A percentile compares a stretch with the other conserved stretches of the same genome.
Evolutionary conservation across 2,329 filamentous ascomycete species (phyloP).

Genomic region (Escovopsis sp.): DNA sequence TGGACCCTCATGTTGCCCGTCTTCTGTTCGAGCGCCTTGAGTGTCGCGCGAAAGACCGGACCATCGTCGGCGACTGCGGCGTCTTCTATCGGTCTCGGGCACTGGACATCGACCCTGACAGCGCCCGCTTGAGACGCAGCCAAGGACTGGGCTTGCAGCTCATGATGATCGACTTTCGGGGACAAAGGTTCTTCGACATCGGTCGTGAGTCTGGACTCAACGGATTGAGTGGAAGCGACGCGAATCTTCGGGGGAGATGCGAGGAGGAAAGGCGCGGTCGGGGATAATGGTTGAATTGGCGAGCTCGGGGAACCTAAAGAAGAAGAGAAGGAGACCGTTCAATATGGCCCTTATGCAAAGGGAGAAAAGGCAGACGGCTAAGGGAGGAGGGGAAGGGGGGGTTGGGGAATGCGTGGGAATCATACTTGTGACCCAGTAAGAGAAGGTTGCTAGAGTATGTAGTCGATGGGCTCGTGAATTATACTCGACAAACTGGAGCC

Average conservation of each 20-base stretch:
- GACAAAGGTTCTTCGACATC: constrained; percentile 44
- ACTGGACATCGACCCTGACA: constrained; percentile 77
- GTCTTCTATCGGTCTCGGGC: constrained; percentile 73
- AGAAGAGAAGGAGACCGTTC: not conserved
- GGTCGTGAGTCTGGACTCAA: constrained; percentile 67
- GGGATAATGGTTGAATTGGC: constrained; percentile 45
- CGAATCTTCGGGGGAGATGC: constrained; percentile 60
- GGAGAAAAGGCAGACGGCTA: constrained; percentile 1
- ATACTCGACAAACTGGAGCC: constrained; percentile 74
- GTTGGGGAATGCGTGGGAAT: too few species aligned
- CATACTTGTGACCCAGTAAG: constrained; percentile 83
- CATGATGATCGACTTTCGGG: constrained; percentile 26
- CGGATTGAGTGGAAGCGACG: constrained; percentile 73
- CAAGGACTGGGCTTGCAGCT: constrained; percentile 15
- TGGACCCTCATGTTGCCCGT: constrained; percentile 84
- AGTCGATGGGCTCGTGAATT: constrained; percentile 82
- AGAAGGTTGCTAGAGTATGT: constrained; percentile 79
- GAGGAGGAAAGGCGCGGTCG: constrained; percentile 58
- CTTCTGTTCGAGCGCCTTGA: constrained; percentile 92
- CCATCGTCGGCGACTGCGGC: constrained; percentile 78
- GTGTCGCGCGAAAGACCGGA: constrained; percentile 86
- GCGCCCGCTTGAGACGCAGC: constrained; percentile 19
- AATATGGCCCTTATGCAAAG: constrained; percentile 16
- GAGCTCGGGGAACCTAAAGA: constrained; percentile 3
- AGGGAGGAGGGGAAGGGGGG: too few species aligned